Evolutionary conservation across 2,329 filamentous ascomycete species (phyloP), one percentile per base, ranked within the genome.

Genomic region (Thelonectria olida): DNA sequence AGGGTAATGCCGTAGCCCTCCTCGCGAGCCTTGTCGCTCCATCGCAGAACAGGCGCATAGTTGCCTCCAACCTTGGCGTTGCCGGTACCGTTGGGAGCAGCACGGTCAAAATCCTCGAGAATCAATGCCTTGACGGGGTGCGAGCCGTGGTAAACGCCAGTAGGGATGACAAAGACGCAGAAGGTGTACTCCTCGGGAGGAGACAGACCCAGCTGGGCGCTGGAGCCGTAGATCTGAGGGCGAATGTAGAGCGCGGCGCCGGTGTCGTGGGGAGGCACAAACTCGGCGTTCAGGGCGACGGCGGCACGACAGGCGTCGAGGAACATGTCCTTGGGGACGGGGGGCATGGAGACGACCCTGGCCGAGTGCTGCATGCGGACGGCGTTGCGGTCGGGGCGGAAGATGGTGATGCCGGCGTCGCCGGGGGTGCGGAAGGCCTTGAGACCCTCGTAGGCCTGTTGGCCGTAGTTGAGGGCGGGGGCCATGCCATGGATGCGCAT

Each of bases 391-490:
- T 90, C 85, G 0, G 95, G 92, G 5, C 95, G 91, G 87, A 98
- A 98, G 76, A 98, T 87, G 75, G 89, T 88, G 80, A 98, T 94
- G 61, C 80, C 79, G 61, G 83, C 75, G 76, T 91, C 87, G 59
- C 85, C 82, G 17, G 93, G 91, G 2, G 85, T 83, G 65, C 95
- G 93, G 85, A 97, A 97, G 56, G 95, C 94, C 80, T 98, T 98
- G 76, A 98, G 88, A n/a, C 96, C 96, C 78, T 99, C 96, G 83
- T 97, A 99, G 72, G 93, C 95, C 81, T 98, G 96, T 76, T 97
- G 93, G 60, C 95, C 93, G 78, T 99, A 99, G 85, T 99, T 99
- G 67, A 98, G 87, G 42, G 89, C 95, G 0, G 96, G 94, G 0
- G 94, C 90, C 92, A 99, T 96, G 78, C 95, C 96, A 79, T 98